Evolutionary conservation across 2,329 filamentous ascomycete species (phyloP), one percentile per base, ranked within the genome.

Genomic region (Alternaria triticimaculans): DNA sequence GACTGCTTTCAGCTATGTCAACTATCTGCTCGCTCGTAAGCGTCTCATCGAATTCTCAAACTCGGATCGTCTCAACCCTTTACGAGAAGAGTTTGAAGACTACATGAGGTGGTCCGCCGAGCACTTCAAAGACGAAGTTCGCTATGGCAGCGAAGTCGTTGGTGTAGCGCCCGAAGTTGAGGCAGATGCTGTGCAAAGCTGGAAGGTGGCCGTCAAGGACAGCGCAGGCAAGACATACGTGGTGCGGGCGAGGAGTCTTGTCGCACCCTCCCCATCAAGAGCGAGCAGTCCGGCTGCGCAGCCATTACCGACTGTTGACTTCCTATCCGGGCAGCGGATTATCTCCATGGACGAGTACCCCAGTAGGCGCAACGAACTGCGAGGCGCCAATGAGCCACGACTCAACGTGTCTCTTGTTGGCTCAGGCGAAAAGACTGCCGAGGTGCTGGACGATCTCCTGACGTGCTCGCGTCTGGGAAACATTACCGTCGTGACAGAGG

Each of bases 31-130:
- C 28, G 67, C 63, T 14, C 70, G 70, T 15, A 70, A 75, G 33
- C 71, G 77, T 8, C 69, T 80, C 15, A 64, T 79, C 21, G 76
- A 78, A 26, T 80, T 79, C 37, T 72, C 75, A 43, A 79, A 80
- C 60, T 78, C 80, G 20, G 76, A 78, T 54, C 73, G 76, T 14
- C 62, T 81, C 54, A 77, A 79, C 46, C 78, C 79, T 25, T 59
- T 81, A 26, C 70, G 80, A 28, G 71, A 76, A 49, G 79, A 81
- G 55, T 80, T 81, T 18, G 78, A 77, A n/a, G 74, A 81, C 49
- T 80, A 81, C 48, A 67, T 81, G 56, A 71, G 67, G 58, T 80
- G 78, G 78, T 75, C 72, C 46, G 77, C 78, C 11, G 72, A 73
- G 18, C 71, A 78, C 10, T 78, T 80, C 69, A 72, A 73, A 15